Conservation (phyloP, 176 grass and related monocot species). For the Eremochloa ophiuroides region DNA sequence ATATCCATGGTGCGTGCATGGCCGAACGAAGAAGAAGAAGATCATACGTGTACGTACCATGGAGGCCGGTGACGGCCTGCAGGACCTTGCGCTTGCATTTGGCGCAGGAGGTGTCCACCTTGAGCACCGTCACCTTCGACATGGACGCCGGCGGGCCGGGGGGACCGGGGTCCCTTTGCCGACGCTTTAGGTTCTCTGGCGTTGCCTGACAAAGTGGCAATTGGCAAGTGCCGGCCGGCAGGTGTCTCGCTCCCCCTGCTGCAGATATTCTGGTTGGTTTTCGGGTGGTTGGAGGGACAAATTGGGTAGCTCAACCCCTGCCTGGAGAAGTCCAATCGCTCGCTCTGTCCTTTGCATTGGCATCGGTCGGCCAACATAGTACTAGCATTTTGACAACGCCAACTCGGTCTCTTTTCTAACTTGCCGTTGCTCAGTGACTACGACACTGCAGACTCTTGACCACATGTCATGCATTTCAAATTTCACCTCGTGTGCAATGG, state of each 20-base stretch:
- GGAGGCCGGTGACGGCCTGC: conserved; percentile 52
- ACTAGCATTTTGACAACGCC: too few relatives aligned
- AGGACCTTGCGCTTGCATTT: conserved; percentile 77
- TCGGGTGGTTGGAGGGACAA: conserved; percentile 32
- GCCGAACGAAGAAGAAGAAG: neutral
- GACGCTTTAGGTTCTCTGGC: neutral
- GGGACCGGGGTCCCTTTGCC: neutral
- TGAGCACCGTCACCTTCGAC: conserved; percentile 55
- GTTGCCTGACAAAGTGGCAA: neutral
- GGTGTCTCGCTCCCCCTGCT: neutral
- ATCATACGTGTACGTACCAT: conserved; percentile 35
- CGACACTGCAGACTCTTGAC: conserved; percentile 1
- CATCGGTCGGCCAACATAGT: neutral
- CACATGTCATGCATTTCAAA: neutral
- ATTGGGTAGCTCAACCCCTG: conserved; percentile 32
- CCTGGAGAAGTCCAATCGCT: neutral
- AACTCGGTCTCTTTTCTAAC: neutral
- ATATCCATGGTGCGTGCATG: neutral
- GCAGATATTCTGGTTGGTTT: neutral
- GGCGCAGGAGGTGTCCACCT: conserved; percentile 52
- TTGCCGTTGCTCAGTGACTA: neutral
- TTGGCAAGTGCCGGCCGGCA: conserved; percentile 4
- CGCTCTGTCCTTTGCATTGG: neutral
- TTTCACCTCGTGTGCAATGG: neutral
- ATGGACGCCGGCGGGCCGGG: neutral